Conservation (phyloP, 352 stramenopile genomes). For the Phytophthora brassicae region DNA sequence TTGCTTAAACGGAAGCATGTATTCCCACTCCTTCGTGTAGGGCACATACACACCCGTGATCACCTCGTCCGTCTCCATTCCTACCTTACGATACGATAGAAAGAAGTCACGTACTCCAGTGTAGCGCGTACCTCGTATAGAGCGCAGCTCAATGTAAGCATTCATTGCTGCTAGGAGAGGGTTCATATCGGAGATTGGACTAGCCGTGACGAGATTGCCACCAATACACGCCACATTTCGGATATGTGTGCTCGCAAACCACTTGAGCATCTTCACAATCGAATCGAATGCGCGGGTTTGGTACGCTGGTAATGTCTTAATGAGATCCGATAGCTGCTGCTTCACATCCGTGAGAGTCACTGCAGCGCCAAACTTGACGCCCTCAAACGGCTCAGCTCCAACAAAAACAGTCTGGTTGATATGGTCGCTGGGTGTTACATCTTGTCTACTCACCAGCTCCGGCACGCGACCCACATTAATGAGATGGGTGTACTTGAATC, state of each 20-base stretch:
- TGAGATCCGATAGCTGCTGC: slow-evolving; percentile 47
- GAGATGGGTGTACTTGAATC: slow-evolving; percentile 70
- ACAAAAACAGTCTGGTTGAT: slow-evolving; percentile 58
- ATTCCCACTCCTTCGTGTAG: slow-evolving; percentile 87
- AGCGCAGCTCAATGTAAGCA: slow-evolving; percentile 68
- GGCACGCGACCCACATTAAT: slow-evolving; percentile 75
- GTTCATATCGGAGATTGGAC: slow-evolving; percentile 98
- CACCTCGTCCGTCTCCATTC: slow-evolving; percentile 87
- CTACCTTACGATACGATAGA: slow-evolving; percentile 92
- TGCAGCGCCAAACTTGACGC: slow-evolving; percentile 80
- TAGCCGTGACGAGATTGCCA: slow-evolving; percentile 96
- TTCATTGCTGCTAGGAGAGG: slow-evolving; percentile 91
- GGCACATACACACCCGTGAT: slow-evolving; percentile 92
- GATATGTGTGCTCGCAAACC: slow-evolving; percentile 98
- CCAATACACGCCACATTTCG: slow-evolving; percentile 95
- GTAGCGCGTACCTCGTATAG: slow-evolving; percentile 35
- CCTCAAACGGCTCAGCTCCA: slow-evolving; percentile 45
- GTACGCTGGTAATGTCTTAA: slow-evolving; percentile 38
- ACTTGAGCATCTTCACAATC: slow-evolving; percentile 92
- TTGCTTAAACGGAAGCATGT: slow-evolving; percentile 96
- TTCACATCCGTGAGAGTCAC: slow-evolving; percentile 78
- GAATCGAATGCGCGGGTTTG: slow-evolving; percentile 56
- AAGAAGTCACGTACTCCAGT: slow-evolving; percentile 93
- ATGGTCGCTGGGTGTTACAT: slow-evolving; percentile 36
- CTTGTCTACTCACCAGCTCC: slow-evolving; percentile 52